These are phyloP conservation scores for Didymella keratinophila DNA, from an alignment of 2,329 filamentous ascomycete species.

Conservation along the genomic window DNA sequence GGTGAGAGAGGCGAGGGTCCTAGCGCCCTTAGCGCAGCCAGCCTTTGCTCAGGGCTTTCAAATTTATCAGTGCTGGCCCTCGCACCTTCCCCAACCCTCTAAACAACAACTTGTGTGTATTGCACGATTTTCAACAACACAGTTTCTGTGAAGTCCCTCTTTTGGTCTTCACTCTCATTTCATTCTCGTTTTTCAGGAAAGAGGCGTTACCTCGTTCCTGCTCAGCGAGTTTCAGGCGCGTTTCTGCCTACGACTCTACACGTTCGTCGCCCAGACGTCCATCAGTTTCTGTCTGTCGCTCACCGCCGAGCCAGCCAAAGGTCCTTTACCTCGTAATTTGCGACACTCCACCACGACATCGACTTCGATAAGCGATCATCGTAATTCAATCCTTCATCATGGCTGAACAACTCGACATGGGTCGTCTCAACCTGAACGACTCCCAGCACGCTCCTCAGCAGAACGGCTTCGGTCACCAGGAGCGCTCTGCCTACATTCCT, in stretches of 20 bases:
- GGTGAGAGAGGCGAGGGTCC: constrained; percentile 21
- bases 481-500: constrained; percentile 80
- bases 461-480: constrained; percentile 58
- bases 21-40: constrained; percentile 29
- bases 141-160: constrained; percentile 50
- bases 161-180: constrained; percentile 53
- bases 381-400: constrained; percentile 39
- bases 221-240: constrained; percentile 52
- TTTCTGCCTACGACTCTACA: constrained; percentile 50
- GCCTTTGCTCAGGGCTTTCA: constrained; percentile 31
- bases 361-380: constrained; percentile 16
- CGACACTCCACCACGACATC: constrained; percentile 12
- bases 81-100: constrained; percentile 39
- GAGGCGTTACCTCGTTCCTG: constrained; percentile 50
- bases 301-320: constrained; percentile 40
- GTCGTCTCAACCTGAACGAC: constrained; percentile 73
- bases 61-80: constrained; percentile 32
- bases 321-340: constrained; percentile 31
- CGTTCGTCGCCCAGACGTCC: constrained; percentile 39
- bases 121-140: constrained; percentile 39
- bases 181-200: constrained; percentile 50
- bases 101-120: constrained; percentile 44
- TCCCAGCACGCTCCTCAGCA: constrained; percentile 64
- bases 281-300: constrained; percentile 42
- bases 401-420: constrained; percentile 77